Conservation (phyloP, 2,329 filamentous ascomycete genomes). For the Celoporthe dispersa region DNA sequence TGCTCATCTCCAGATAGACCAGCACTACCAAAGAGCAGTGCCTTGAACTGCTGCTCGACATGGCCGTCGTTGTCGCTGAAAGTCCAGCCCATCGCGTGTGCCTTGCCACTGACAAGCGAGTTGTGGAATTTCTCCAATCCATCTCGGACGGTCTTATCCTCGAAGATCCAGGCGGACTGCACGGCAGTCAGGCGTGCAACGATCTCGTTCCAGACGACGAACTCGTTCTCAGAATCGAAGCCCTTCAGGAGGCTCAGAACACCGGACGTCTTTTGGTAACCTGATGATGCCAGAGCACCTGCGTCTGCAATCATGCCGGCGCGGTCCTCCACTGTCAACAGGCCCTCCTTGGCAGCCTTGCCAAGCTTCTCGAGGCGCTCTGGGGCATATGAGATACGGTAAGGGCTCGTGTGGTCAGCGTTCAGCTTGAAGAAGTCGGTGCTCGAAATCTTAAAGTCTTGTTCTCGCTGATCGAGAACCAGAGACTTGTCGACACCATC, state of each 20-base stretch:
- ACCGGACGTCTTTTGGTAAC: constrained; percentile 92
- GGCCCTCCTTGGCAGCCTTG: constrained; percentile 77
- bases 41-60: constrained; percentile 93
- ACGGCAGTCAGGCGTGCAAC: constrained; percentile 77
- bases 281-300: constrained; percentile 84
- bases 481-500: constrained; percentile 79
- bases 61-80: constrained; percentile 87
- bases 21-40: constrained; percentile 82
- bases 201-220: constrained; percentile 95
- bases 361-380: constrained; percentile 87
- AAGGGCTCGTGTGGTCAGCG: constrained; percentile 90
- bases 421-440: constrained; percentile 96
- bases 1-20: constrained; percentile 79
- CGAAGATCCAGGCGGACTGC: constrained; percentile 85
- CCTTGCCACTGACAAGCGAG: constrained; percentile 75
- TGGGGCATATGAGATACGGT: constrained; percentile 85
- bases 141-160: constrained; percentile 73
- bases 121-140: constrained; percentile 84
- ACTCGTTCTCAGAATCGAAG: constrained; percentile 84
- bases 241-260: constrained; percentile 83
- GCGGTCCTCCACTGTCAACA: constrained; percentile 85
- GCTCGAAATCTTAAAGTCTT: constrained; percentile 75
- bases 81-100: constrained; percentile 86
- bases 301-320: constrained; percentile 95
- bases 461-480: constrained; percentile 72